Base-by-base conservation (phyloP, 164 flowering plant species). In the Stephania cephalantha region DNA sequence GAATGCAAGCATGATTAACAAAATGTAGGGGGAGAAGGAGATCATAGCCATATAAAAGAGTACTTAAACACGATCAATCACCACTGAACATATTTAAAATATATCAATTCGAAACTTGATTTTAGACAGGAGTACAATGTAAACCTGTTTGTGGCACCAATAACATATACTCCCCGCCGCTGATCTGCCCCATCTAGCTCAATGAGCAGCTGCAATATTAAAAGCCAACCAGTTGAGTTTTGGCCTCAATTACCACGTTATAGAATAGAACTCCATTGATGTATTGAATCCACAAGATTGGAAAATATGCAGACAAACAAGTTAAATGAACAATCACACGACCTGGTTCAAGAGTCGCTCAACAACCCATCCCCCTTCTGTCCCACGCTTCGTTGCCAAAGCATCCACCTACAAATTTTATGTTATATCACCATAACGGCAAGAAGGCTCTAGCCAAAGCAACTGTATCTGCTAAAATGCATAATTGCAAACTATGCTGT, bases 131-230 rank as follows among this genome's bases (percentile, higher is more conserved):
- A 81, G 13, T 52, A 72, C 48, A 69, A 73, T n/a, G 45, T 31
- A 2, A 69, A 91, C 98, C 97, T 86, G 79, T 95, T 95, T 76
- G 99, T 93, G 52, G 99, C 99, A 77, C 99, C 98, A 80, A 95
- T 90, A 12, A 95, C 92, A 82, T 76, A 93, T 75, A 95, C 95
- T 79, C 97, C 97, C 17, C 76, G 80, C 50, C 97, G 83, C 61
- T 87, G 81, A 48, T 90, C 95, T 75, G 88, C 89, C 72, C 98
- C 97, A 80, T 93, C 95, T 72, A 95, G 83, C 85, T 95, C 99
- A 73, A 87, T 86, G 75, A 95, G 88, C 58, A 95, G 81, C 99
- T 95, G 91, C 82, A 84, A 75, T 35, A 35, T 46, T 48, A 29
- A 12, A 70, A 71, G 20, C 25, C 25, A 61, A 61, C 20, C 20